Conservation (phyloP, 257 asterid genomes). For the Echites panduratus region DNA sequence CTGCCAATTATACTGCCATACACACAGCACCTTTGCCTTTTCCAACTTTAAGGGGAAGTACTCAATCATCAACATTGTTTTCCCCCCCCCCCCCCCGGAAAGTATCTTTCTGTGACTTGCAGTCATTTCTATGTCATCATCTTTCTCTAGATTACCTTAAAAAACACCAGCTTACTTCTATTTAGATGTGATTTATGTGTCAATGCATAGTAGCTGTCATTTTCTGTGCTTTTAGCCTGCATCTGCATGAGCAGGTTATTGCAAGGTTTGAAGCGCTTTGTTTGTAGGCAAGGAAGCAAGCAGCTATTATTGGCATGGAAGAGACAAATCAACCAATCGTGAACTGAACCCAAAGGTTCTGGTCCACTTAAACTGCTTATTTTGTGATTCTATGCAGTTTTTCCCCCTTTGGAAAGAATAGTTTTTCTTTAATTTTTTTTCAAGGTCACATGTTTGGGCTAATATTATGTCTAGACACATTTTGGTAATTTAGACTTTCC, state of each 20-base stretch:
- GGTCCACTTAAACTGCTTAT: slow-evolving; percentile 11
- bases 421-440: neutral
- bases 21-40: neutral
- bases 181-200: neutral
- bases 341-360: slow-evolving; percentile 96
- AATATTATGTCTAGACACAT: neutral
- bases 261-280: slow-evolving; percentile 7
- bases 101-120: neutral
- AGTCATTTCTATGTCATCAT: neutral
- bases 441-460: neutral
- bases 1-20: neutral
- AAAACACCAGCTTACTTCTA: neutral
- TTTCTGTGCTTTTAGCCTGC: neutral
- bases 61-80: neutral
- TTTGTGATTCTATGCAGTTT: slow-evolving; percentile 4
- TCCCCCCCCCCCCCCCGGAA: neutral
- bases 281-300: slow-evolving; percentile 60
- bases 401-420: neutral
- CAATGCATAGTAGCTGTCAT: neutral
- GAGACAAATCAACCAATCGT: slow-evolving; percentile 56
- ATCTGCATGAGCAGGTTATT: neutral
- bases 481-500: neutral
- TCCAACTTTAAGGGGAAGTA: neutral
- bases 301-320: slow-evolving; percentile 96
- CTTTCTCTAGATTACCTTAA: neutral